A percentile compares a stretch with the other conserved stretches of the same genome.
These are phyloP conservation scores for Diplotaxis tenuifolia DNA, from an alignment of 345 rosid species.

Conservation along the genomic window DNA sequence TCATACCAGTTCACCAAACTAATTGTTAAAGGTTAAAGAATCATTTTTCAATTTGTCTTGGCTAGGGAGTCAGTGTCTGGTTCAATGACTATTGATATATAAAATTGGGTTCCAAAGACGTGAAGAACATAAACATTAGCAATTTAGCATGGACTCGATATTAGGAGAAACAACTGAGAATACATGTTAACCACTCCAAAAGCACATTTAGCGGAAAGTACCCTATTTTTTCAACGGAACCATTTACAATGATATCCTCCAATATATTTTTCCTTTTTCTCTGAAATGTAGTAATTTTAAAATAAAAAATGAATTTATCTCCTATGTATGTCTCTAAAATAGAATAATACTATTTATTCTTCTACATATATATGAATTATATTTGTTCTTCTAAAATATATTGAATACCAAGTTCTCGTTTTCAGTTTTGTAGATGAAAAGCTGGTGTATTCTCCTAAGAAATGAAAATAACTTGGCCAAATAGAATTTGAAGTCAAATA, in stretches of 20 bases:
- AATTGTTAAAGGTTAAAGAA: background rate
- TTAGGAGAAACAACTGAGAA: background rate
- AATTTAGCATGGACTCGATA: background rate
- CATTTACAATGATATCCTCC: background rate
- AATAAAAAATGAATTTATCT: too few species aligned
- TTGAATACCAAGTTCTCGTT: too few species aligned
- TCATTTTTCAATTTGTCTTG: background rate
- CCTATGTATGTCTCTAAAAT: too few species aligned
- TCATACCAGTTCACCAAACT: background rate
- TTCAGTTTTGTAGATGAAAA: too few species aligned
- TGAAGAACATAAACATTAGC: background rate
- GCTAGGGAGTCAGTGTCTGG: background rate
- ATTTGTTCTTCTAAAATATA: too few species aligned
- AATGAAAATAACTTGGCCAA: too few species aligned
- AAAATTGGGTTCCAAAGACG: background rate
- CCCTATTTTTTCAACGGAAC: background rate
- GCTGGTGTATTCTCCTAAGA: too few species aligned
- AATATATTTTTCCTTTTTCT: too few species aligned
- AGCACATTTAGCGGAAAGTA: background rate
- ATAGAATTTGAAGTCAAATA: too few species aligned
- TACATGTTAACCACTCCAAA: background rate
- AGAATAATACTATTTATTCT: too few species aligned
- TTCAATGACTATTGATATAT: background rate
- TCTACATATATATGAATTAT: too few species aligned
- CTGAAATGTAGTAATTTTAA: too few species aligned